phyloP scores from a whole-genome alignment of 345 rosid genomes.

The Clausena lansium region DNA sequence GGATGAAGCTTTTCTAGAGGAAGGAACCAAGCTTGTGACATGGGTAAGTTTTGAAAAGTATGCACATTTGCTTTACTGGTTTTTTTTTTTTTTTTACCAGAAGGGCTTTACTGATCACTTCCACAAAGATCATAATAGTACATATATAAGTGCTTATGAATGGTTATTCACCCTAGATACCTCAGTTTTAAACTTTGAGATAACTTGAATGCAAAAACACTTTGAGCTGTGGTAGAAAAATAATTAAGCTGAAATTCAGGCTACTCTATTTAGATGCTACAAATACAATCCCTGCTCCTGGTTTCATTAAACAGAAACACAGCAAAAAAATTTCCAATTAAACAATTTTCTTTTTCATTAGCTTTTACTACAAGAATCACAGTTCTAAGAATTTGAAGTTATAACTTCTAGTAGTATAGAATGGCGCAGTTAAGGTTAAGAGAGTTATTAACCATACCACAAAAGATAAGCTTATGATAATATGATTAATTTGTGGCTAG shows the following conservation, averaged over 20 bases:
- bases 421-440: not conserved
- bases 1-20: constrained; percentile 80
- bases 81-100: not conserved
- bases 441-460: not conserved
- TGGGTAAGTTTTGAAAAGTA: constrained; percentile 47
- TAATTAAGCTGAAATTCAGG: not conserved
- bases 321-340: not conserved
- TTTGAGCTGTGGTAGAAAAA: not conserved
- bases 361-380: not conserved
- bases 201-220: not conserved
- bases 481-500: not conserved
- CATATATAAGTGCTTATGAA: not conserved
- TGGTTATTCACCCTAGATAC: not conserved
- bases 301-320: not conserved
- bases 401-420: not conserved
- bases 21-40: constrained; percentile 86
- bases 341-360: not conserved
- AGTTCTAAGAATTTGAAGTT: not conserved
- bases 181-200: not conserved
- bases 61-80: not conserved
- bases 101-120: too few relatives aligned
- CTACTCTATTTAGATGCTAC: not conserved
- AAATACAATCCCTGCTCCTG: not conserved
- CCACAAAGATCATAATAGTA: not conserved
- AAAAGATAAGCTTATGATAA: not conserved